phyloP scores from a whole-genome alignment of 192 early-diverging fungal genomes.

The Coemansia sp. region DNA sequence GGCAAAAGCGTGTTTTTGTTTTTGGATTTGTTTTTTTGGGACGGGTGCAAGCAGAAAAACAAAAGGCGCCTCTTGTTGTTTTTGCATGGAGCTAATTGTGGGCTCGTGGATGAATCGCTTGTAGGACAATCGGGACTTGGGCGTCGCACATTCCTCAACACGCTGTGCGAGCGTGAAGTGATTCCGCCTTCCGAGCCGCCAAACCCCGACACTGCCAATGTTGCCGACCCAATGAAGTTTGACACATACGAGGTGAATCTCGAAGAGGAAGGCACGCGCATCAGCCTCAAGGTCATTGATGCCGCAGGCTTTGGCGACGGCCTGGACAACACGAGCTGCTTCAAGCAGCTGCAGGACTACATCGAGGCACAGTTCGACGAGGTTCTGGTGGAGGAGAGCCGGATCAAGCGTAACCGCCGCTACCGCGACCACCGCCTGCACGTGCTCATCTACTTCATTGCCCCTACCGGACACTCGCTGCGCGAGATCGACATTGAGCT shows the following conservation, averaged over 20 bases:
- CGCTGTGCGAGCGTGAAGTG: constrained; percentile 83
- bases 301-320: constrained; percentile 98
- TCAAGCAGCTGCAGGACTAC: constrained; percentile 89
- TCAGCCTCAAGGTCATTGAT: constrained; percentile 94
- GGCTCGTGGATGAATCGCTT: not conserved
- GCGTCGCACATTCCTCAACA: constrained; percentile 97
- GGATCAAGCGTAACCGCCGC: constrained; percentile 78
- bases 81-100: not conserved
- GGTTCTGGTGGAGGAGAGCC: constrained; percentile 85
- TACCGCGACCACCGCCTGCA: constrained; percentile 97
- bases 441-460: constrained; percentile 95
- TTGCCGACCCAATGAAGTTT: constrained; percentile 87
- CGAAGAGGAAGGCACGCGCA: constrained; percentile 95
- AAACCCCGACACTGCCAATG: constrained; percentile 71
- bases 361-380: constrained; percentile 95
- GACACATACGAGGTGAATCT: constrained; percentile 87
- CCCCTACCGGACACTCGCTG: constrained; percentile 93
- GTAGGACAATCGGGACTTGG: constrained; percentile 75
- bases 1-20: not conserved
- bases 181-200: constrained; percentile 72
- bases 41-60: not conserved
- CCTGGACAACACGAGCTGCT: constrained; percentile 90
- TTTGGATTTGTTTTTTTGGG: constrained; percentile 2
- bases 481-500: constrained; percentile 94
- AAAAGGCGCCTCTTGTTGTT: not conserved